Conservation (phyloP, 768 basidiomycete species). For the Tephrocybe sp. region DNA sequence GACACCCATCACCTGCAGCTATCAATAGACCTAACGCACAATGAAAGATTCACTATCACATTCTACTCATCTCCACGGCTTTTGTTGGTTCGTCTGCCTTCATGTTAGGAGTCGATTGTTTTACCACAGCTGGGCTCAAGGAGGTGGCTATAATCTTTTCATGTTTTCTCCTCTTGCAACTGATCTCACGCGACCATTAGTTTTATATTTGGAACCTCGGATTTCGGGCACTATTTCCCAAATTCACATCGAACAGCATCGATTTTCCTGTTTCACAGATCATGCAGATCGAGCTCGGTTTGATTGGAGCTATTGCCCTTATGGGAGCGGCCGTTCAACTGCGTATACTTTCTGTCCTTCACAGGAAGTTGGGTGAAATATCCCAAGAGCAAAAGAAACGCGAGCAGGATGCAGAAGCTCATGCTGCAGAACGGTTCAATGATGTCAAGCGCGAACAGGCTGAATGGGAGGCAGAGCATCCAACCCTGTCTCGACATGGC, state of each 20-base stretch:
- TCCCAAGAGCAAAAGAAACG: constrained; percentile 68
- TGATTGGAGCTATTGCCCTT: constrained; percentile 79
- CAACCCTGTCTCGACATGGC: constrained; percentile 57
- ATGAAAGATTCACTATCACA: constrained; percentile 74
- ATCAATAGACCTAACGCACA: constrained; percentile 13
- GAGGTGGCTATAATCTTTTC: constrained; percentile 55
- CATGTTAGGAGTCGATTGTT: constrained; percentile 93
- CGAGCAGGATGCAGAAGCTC: constrained; percentile 74
- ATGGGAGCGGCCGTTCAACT: constrained; percentile 92
- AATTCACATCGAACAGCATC: constrained; percentile 65
- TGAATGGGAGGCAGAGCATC: constrained; percentile 89
- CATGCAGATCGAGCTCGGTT: constrained; percentile 92
- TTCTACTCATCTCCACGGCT: constrained; percentile 84
- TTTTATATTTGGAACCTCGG: constrained; percentile 98
- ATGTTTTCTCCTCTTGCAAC: neutral
- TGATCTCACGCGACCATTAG: constrained; percentile 39
- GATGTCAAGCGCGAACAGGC: constrained; percentile 67
- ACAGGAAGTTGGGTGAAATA: constrained; percentile 78
- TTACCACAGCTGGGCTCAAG: constrained; percentile 87
- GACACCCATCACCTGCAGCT: constrained; percentile 4
- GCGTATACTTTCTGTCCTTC: constrained; percentile 79
- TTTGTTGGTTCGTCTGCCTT: constrained; percentile 90
- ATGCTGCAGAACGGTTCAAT: constrained; percentile 69
- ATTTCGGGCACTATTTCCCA: constrained; percentile 77
- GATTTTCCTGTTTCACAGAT: constrained; percentile 84